A percentile compares a stretch with the other conserved stretches of the same genome.
phyloP scores from a whole-genome alignment of 805 yeast genomes.

The Saccharomycopsis babjevae region DNA sequence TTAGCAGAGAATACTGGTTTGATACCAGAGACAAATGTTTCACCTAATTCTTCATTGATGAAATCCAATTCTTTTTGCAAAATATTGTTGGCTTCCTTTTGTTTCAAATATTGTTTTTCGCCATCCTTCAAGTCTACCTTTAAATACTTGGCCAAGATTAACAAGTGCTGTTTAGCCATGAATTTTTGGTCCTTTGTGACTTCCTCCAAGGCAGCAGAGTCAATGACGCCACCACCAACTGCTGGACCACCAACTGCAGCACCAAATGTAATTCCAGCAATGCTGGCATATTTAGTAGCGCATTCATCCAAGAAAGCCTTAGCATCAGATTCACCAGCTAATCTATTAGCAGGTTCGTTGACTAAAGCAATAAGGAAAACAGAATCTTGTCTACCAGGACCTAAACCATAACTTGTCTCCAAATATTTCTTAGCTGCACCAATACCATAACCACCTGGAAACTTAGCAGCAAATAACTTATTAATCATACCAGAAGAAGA shows the following conservation, averaged over 20 bases:
- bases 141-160: constrained; percentile 89
- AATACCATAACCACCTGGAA: constrained; percentile 99
- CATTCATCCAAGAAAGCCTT: constrained; percentile 75
- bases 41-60: constrained; percentile 69
- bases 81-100: constrained; percentile 70
- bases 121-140: constrained; percentile 88
- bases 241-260: constrained; percentile 38
- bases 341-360: constrained; percentile 83
- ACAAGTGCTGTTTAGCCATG: constrained; percentile 51
- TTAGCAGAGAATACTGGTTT: constrained; percentile 80
- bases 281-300: constrained; percentile 78
- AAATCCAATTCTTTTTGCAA: constrained; percentile 87
- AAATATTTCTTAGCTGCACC: constrained; percentile 87
- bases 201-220: constrained; percentile 87
- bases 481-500: constrained; percentile 83
- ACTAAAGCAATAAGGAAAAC: constrained; percentile 75
- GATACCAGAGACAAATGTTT: constrained; percentile 85
- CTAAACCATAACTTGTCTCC: constrained; percentile 87
- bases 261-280: constrained; percentile 67
- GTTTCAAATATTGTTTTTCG: constrained; percentile 66
- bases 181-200: constrained; percentile 39
- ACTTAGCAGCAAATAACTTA: constrained; percentile 88
- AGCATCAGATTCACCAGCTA: constrained; percentile 81
- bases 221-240: constrained; percentile 61
- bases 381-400: constrained; percentile 88